These are phyloP conservation scores for Chionographis japonica DNA, from an alignment of 106 monocot genomes.

Conservation along the genomic window DNA sequence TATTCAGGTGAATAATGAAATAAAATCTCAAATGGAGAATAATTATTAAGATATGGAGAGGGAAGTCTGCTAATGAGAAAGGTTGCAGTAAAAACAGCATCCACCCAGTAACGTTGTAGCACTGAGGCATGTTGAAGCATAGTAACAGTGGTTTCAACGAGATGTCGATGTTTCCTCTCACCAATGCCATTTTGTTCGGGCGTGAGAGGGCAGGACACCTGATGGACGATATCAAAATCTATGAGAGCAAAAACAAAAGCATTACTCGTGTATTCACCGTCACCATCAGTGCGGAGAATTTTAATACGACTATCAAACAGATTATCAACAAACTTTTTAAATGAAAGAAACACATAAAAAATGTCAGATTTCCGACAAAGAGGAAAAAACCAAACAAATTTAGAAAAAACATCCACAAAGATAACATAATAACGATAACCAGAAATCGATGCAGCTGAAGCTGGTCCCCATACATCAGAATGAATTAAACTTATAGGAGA, in stretches of 20 bases:
- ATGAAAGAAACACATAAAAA: background rate
- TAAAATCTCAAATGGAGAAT: constrained; percentile 7
- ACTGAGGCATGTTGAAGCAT: too few relatives aligned
- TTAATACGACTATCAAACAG: constrained; percentile 4
- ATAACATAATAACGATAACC: constrained; percentile 15
- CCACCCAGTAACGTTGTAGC: constrained; percentile 5
- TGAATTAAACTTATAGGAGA: too few relatives aligned
- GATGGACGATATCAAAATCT: constrained; percentile 2
- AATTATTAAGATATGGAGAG: background rate
- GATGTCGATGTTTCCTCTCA: too few relatives aligned
- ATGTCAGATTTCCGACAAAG: constrained; percentile 3
- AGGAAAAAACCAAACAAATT: constrained; percentile 18
- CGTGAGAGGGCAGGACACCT: constrained; percentile 1
- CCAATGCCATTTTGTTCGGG: constrained; percentile 19
- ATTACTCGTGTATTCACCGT: background rate
- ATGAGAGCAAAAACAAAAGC: background rate
- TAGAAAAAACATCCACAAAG: constrained; percentile 17
- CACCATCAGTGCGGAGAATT: too few relatives aligned
- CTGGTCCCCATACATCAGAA: too few relatives aligned
- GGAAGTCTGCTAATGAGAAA: constrained; percentile 16
- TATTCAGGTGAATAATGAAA: constrained; percentile 5
- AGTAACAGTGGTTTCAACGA: too few relatives aligned
- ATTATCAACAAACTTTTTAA: background rate
- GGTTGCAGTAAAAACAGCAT: constrained; percentile 1
- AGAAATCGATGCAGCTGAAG: background rate